Conservation (phyloP, 257 asterid genomes). For the Scutellaria baicalensis region DNA sequence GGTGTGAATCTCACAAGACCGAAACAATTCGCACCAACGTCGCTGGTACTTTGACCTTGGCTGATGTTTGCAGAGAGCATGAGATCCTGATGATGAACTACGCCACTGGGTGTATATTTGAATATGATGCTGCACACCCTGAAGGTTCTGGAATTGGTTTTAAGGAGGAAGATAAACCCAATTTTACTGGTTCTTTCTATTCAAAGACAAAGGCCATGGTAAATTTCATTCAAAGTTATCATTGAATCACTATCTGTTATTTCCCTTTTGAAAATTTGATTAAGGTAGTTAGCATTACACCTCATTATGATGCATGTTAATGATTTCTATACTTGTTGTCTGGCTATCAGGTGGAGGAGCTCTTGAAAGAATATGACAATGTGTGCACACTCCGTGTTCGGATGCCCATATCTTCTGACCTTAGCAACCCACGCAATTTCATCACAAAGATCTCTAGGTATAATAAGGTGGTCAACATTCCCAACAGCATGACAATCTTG, state of each 20-base stretch:
- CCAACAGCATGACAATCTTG: slow-evolving; percentile 56
- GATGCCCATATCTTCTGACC: slow-evolving; percentile 51
- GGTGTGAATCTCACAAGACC: slow-evolving; percentile 57
- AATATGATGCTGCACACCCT: slow-evolving; percentile 52
- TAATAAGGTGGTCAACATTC: slow-evolving; percentile 49
- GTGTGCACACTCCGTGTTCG: slow-evolving; percentile 54
- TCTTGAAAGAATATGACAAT: slow-evolving; percentile 44
- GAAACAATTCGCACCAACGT: slow-evolving; percentile 60
- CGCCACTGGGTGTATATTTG: slow-evolving; percentile 64
- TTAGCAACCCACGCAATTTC: slow-evolving; percentile 51
- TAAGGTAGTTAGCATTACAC: neutral
- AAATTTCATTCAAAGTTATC: neutral
- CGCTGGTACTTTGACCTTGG: slow-evolving; percentile 49
- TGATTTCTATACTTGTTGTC: neutral
- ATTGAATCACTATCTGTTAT: neutral
- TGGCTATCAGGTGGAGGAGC: slow-evolving; percentile 45
- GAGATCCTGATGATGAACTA: slow-evolving; percentile 42
- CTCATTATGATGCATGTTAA: neutral
- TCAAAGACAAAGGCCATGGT: slow-evolving; percentile 73
- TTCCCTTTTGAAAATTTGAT: neutral
- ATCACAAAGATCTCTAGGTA: slow-evolving; percentile 45
- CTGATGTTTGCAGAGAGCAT: slow-evolving; percentile 52
- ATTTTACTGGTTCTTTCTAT: slow-evolving; percentile 52
- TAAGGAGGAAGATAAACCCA: slow-evolving; percentile 58
- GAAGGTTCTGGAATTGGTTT: slow-evolving; percentile 58